These are phyloP conservation scores for Euryodendron excelsum DNA, from an alignment of 148 eudicot genomes.

Conservation along the genomic window DNA sequence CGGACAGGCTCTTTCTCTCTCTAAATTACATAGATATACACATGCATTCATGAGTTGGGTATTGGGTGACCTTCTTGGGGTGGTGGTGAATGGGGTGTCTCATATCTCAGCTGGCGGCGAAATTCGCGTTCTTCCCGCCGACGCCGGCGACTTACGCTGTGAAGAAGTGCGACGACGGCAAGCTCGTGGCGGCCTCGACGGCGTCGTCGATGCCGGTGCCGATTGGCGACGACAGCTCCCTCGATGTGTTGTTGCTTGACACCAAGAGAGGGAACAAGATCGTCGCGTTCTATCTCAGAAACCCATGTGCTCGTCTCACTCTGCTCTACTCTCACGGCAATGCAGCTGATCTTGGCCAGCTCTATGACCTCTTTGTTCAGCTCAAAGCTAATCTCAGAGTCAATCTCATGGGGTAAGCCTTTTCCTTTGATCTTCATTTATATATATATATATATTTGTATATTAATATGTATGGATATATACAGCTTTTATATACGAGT, in stretches of 20 bases:
- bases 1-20: not conserved
- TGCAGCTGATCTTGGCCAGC: conserved; percentile 98
- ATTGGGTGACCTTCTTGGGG: conserved; percentile 15
- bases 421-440: not conserved
- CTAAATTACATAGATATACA: not conserved
- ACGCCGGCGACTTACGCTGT: conserved; percentile 85
- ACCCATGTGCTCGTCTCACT: conserved; percentile 85
- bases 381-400: conserved; percentile 95
- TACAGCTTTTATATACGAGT: too few species aligned
- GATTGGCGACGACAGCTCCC: conserved; percentile 52
- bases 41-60: conserved; percentile 73
- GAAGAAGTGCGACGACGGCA: conserved; percentile 63
- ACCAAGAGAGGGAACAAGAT: conserved; percentile 86
- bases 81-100: conserved; percentile 65
- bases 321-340: conserved; percentile 91
- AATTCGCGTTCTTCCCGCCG: conserved; percentile 95
- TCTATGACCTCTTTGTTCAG: conserved; percentile 89
- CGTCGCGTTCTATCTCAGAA: conserved; percentile 72
- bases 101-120: conserved; percentile 76
- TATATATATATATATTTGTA: too few species aligned
- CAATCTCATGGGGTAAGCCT: conserved; percentile 52
- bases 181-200: conserved; percentile 57
- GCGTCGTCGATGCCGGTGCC: conserved; percentile 49
- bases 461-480: too few species aligned
- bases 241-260: conserved; percentile 63